phyloP scores from a whole-genome alignment of 2,329 filamentous ascomycete genomes.

The Fusarium chaquense region DNA sequence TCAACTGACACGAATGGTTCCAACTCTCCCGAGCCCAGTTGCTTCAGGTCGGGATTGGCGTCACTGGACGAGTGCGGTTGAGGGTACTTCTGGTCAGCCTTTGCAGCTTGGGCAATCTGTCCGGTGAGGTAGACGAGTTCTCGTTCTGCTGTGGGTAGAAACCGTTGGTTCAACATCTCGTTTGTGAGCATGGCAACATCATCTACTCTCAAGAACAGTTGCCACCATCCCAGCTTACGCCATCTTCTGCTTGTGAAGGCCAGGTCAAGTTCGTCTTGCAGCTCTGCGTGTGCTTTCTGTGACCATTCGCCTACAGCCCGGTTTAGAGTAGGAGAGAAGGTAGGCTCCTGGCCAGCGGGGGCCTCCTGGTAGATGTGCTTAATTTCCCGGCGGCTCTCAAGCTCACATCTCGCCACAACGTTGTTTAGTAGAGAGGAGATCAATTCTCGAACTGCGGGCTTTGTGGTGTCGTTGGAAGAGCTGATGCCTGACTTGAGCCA shows the following conservation, averaged over 20 bases:
- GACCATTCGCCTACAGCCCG: slow-evolving; percentile 77
- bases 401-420: slow-evolving; percentile 63
- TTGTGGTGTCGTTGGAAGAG: slow-evolving; percentile 62
- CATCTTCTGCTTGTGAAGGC: slow-evolving; percentile 83
- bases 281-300: slow-evolving; percentile 82
- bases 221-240: slow-evolving; percentile 91
- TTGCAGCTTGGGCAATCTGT: slow-evolving; percentile 69
- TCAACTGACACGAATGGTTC: slow-evolving; percentile 43
- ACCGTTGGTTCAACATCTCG: slow-evolving; percentile 81
- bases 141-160: slow-evolving; percentile 82
- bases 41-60: slow-evolving; percentile 22
- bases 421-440: slow-evolving; percentile 74
- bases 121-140: slow-evolving; percentile 87
- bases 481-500: slow-evolving; percentile 71
- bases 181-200: slow-evolving; percentile 87
- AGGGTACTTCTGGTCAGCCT: slow-evolving; percentile 49
- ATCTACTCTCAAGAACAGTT: slow-evolving; percentile 93
- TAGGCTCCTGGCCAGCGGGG: slow-evolving; percentile 39
- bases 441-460: slow-evolving; percentile 73
- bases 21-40: slow-evolving; percentile 45
- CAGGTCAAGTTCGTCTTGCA: slow-evolving; percentile 81
- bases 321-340: slow-evolving; percentile 63
- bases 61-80: slow-evolving; percentile 51
- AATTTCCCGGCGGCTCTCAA: slow-evolving; percentile 56
- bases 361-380: slow-evolving; percentile 51